These are phyloP conservation scores for Balakata baccata DNA, from an alignment of 345 rosid genomes.

Conservation along the genomic window DNA sequence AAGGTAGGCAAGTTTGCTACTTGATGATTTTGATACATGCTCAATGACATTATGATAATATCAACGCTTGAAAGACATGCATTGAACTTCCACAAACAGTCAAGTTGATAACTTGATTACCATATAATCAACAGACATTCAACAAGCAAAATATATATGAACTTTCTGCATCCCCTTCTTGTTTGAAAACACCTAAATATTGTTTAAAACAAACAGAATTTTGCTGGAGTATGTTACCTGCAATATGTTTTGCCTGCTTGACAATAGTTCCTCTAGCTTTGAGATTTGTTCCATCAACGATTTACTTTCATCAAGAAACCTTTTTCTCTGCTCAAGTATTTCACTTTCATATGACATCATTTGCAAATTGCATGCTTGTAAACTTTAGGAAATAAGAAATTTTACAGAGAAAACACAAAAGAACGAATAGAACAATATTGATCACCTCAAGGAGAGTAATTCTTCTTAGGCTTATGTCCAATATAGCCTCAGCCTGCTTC, in stretches of 20 bases:
- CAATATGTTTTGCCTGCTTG: conserved; percentile 67
- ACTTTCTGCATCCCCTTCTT: neutral
- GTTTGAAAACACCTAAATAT: neutral
- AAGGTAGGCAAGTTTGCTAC: neutral
- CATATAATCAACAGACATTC: neutral
- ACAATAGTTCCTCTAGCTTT: conserved; percentile 63
- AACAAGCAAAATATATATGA: neutral
- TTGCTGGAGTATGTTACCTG: conserved; percentile 42
- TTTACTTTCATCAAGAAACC: conserved; percentile 65
- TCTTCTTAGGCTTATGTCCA: conserved; percentile 79
- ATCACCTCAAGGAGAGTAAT: conserved; percentile 80
- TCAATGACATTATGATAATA: neutral
- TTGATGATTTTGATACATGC: neutral
- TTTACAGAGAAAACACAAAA: neutral
- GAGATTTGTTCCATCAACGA: conserved; percentile 63
- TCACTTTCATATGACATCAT: conserved; percentile 10
- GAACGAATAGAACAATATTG: neutral
- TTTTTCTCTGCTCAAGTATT: conserved; percentile 57
- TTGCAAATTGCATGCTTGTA: conserved; percentile 1
- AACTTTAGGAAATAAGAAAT: neutral
- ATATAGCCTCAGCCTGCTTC: conserved; percentile 85
- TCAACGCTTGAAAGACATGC: neutral
- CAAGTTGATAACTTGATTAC: neutral
- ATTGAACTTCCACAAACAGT: neutral
- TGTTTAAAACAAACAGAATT: neutral